Base-by-base conservation (phyloP, 23 red algal genomes). In the Gracilaria vermiculophylla region DNA sequence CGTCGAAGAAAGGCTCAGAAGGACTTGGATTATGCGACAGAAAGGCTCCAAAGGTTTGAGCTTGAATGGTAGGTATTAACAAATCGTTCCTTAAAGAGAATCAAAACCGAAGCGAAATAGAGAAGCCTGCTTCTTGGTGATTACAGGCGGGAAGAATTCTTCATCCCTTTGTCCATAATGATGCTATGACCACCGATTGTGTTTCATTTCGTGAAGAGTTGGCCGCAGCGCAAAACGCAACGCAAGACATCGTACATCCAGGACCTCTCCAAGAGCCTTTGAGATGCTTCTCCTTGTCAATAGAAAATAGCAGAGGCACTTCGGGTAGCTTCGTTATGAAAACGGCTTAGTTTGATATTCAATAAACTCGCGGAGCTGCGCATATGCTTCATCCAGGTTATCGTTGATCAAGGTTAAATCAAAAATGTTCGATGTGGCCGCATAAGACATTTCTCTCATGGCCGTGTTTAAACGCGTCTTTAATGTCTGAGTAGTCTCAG, bases 351-450 rank as follows among this genome's bases (percentile, higher is more conserved):
- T 73, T 73, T 73, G 67, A 47, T 42, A 24, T 24, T 73, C 67
- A 14, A 94, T 62, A 76, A 83, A 82, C 42, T 69, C 51, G 12
- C 58, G 39, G 29, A 99, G 80, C 62, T 99, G 83, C 12, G 34
- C 52, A 49, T 88, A 95, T 13, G 97, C 77, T n/a, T 60, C 28
- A 50, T 94, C 89, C 10, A 90, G 11, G 37, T 96, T 77, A 5
- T 91, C 97, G 74, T 93, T 95, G 34, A 99, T 83, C 1, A 99
- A 48, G 1, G 81, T 94, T 37, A 92, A 53, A 74, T 99, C 97
- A 86, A 95, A 99, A 27, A 84, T 72, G 6, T 75, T 40, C 12
- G 44, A 91, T 40, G 85, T 92, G 23, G 91, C 93, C 0, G 97
- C 97, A 70, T 51, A 87, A 20, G 69, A 53, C 69, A 99, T 94